phyloP scores from a whole-genome alignment of 768 basidiomycete genomes.

The Pisolithus orientalis region DNA sequence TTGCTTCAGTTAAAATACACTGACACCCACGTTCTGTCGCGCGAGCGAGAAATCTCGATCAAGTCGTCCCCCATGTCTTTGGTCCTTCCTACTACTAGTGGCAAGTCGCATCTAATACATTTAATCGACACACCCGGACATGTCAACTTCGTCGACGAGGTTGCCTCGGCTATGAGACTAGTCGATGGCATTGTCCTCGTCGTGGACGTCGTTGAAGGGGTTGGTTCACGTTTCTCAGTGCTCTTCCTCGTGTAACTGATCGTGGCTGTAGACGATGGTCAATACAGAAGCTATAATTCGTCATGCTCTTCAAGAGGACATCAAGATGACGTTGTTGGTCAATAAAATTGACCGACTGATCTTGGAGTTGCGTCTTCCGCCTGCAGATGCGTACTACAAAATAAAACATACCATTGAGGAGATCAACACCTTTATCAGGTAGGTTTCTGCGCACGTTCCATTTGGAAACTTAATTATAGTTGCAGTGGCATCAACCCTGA shows the following conservation, averaged over 20 bases:
- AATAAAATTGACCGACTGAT: constrained; percentile 99
- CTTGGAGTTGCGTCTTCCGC: constrained; percentile 92
- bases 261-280: constrained; percentile 68
- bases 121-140: constrained; percentile 97
- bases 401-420: constrained; percentile 99
- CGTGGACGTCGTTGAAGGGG: constrained; percentile 98
- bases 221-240: constrained; percentile 32
- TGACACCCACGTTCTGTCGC: constrained; percentile 87
- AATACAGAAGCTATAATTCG: constrained; percentile 85
- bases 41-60: constrained; percentile 86
- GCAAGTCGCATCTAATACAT: constrained; percentile 92
- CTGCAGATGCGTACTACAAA: constrained; percentile 96
- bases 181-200: constrained; percentile 90
- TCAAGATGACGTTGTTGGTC: constrained; percentile 87
- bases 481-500: constrained; percentile 78
- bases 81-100: constrained; percentile 72
- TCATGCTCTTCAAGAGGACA: constrained; percentile 82
- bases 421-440: constrained; percentile 95
- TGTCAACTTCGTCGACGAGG: constrained; percentile 98
- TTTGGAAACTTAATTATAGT: neutral
- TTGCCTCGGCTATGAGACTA: constrained; percentile 79
- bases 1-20: constrained; percentile 79
- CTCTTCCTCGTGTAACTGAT: constrained; percentile 9
- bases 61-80: constrained; percentile 98
- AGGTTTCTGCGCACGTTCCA: constrained; percentile 11